Base-by-base conservation (phyloP, 805 yeast genomes). In the Cyberlindnera mycetangii region DNA sequence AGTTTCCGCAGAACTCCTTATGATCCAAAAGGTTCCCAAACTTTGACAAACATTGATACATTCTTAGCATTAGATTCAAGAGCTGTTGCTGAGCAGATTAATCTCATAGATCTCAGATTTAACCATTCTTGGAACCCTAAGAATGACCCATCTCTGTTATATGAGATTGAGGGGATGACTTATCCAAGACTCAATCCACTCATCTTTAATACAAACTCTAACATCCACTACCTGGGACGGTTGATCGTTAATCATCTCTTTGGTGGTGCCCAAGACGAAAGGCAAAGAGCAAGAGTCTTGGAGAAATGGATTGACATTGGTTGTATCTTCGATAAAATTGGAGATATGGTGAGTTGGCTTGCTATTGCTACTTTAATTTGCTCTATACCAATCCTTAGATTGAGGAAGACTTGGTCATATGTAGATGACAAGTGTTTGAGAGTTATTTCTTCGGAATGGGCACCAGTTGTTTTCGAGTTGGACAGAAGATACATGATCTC, bases 271-370 rank as follows among this genome's bases (percentile, higher is more conserved):
- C 61, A 54, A 19, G 59, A 67, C 3, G 55, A 44, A 15, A 19
- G 37, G 15, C 41, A 56, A 7, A 74, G 93, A 47, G 95, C 95
- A 0, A 65, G 75, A 33, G 57, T 89, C 4, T 62, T 92, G 30
- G 79, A 81, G 37, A 83, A 80, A 59, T 92, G 98, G 98, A 85
- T 90, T 34, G 80, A 81, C 48, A 70, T 92, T 35, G 98, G 97
- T 4, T 79, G 84, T 50, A 68, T 71, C 21, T 76, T 92, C 49
- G 93, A 88, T 56, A 78, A 77, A 48, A 68, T 78, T 24, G 98
- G 98, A 39, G 95, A 92, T 60, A 88, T 89, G 90, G 90, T 89
- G 0, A 83, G 93, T 24, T 92, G 97, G 97, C 68, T 89, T 19
- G 96, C 96, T 0, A 80, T 92, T 53, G 88, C 96, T 1, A 81